phyloP scores from a whole-genome alignment of 148 eudicot species.

The Camellia sinensis region DNA sequence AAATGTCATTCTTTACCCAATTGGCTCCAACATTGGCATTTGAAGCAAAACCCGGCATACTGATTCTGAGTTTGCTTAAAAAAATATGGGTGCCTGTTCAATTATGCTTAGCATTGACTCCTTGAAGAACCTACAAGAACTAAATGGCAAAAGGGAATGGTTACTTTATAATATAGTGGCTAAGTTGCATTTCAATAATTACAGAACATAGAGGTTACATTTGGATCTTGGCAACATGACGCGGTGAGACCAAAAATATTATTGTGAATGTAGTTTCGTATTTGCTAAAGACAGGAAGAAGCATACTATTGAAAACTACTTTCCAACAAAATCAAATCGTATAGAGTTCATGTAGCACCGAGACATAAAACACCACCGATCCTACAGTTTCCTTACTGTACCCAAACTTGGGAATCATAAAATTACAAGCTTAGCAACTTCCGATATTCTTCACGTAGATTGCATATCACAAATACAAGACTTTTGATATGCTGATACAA shows the following conservation, averaged over 20 bases:
- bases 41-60: conserved; percentile 54
- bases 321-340: neutral
- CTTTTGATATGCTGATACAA: neutral
- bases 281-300: neutral
- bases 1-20: conserved; percentile 27
- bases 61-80: neutral
- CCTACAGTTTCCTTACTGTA: neutral
- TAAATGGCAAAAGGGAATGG: neutral
- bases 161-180: neutral
- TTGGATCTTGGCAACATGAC: neutral
- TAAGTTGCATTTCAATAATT: no score
- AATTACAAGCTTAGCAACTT: neutral
- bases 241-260: neutral
- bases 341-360: neutral
- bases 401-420: neutral
- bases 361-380: neutral
- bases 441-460: neutral
- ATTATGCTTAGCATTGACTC: neutral
- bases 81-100: neutral
- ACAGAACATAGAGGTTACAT: neutral
- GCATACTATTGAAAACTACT: neutral
- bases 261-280: neutral
- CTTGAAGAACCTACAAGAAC: neutral
- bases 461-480: neutral
- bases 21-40: conserved; percentile 31